Evolutionary conservation across 202 grass and related monocot species (phyloP), one percentile per base, ranked within the genome.

Genomic region (Zizania palustris): DNA sequence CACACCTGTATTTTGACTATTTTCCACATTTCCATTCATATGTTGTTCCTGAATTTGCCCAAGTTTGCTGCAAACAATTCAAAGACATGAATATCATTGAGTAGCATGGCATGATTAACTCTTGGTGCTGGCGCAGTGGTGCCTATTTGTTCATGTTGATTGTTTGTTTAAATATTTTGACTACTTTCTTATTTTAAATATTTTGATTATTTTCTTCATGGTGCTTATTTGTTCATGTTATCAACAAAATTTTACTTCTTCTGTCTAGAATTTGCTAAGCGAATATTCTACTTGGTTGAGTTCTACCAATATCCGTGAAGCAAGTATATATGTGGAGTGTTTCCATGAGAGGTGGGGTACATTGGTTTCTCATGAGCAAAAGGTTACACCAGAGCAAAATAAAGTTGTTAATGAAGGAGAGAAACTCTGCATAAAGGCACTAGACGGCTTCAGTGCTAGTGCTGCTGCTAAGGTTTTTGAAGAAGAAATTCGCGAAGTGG

Each of bases 401-500:
- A 58, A 50, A 76, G 63, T 87, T 72, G 67, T 85, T 69, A 74
- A 77, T 77, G 75, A 68, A 44, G 73, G 60, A 11, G 85, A 87
- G 63, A 87, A 90, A 70, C 64, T 90, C 50, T 89, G 78, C 18
- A 37, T 76, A 12, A 93, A 87, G 60, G 85, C 89, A 73, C 46
- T 96, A 46, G 74, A 96, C 50, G 70, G 48, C 75, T 99, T 99
- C 56, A 95, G 77, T 75, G 60, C 89, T 71, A 84, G 81, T 82
- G 84, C 89, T 76, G 90, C 87, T 51, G 82, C 96, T 53, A 93
- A 63, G 79, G 80, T 87, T 89, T 93, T 96, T 79, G 96, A 96
- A 81, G 84, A 92, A 69, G 96, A 99, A 90, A 87, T 99, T 60
- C 75, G 85, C 28, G 89, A 92, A 96, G 87, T 93, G 92, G 96